Percentiles rank a stretch among this genome's conserved stretches.
phyloP scores from a whole-genome alignment of 2,329 filamentous ascomycete species.

The Paraconiothyrium sp. region DNA sequence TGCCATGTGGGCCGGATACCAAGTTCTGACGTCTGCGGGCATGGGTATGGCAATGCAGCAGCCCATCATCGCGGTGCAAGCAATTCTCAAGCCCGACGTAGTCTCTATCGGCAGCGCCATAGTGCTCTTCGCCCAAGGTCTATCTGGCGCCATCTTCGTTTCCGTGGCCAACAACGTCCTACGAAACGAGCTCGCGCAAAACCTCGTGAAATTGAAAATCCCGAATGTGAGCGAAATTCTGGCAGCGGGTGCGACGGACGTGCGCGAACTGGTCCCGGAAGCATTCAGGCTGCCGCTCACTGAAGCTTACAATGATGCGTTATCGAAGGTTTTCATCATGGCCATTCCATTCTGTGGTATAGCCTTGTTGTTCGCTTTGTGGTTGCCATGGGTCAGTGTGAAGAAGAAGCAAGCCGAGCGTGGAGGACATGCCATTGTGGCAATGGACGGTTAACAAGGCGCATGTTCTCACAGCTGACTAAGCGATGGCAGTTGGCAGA shows the following conservation, averaged over 20 bases:
- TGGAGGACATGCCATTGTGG: background rate
- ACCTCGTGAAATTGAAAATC: background rate
- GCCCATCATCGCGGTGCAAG: slow-evolving; percentile 39
- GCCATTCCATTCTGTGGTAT: background rate
- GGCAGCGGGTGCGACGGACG: background rate
- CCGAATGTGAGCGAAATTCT: background rate
- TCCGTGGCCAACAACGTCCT: slow-evolving; percentile 13
- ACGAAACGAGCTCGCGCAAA: background rate
- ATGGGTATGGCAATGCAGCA: slow-evolving; percentile 3
- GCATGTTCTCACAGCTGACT: background rate
- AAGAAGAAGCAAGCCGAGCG: background rate
- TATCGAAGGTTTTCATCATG: background rate
- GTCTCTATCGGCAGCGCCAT: background rate
- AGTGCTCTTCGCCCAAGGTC: slow-evolving; percentile 54
- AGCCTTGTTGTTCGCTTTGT: background rate
- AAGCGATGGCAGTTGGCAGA: background rate
- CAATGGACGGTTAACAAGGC: background rate
- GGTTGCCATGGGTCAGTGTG: background rate
- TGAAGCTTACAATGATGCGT: background rate
- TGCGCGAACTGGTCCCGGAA: background rate
- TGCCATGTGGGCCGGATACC: slow-evolving; percentile 57
- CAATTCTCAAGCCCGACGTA: background rate
- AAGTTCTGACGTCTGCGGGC: slow-evolving; percentile 27
- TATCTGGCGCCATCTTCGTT: slow-evolving; percentile 37
- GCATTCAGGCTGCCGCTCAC: background rate